Conservation (phyloP, 768 basidiomycete genomes). For the Megacollybia marginata region DNA sequence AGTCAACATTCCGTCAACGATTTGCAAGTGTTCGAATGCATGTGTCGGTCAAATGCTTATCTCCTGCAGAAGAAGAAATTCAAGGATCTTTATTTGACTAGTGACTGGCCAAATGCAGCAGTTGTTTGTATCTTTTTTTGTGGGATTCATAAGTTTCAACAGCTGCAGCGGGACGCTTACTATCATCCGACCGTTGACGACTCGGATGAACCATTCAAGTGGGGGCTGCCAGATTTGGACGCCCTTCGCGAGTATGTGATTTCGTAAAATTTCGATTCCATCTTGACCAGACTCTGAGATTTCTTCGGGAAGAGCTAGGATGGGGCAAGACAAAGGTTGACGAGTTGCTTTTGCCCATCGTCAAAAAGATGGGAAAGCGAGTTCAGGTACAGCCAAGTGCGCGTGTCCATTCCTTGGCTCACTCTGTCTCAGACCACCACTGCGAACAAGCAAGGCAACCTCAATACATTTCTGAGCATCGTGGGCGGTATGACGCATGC, state of each 20-base stretch:
- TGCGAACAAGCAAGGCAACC: conserved; percentile 68
- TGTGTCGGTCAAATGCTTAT: conserved; percentile 3
- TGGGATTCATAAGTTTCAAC: background rate
- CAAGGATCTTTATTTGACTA: conserved; percentile 69
- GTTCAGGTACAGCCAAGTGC: conserved; percentile 41
- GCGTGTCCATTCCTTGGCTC: conserved; percentile 7
- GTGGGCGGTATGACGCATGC: conserved; percentile 63
- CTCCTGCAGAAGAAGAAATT: conserved; percentile 77
- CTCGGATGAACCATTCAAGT: conserved; percentile 91
- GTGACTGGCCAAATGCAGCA: conserved; percentile 88
- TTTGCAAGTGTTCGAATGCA: conserved; percentile 52
- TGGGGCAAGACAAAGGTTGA: conserved; percentile 84
- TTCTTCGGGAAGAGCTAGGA: conserved; percentile 68
- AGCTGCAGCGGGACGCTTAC: conserved; percentile 78
- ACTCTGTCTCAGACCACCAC: conserved; percentile 28
- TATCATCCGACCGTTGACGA: conserved; percentile 86
- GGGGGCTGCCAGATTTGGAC: conserved; percentile 95
- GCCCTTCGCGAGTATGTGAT: conserved; percentile 68
- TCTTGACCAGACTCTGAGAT: conserved; percentile 30
- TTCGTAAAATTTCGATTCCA: no score
- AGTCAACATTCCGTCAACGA: conserved; percentile 70
- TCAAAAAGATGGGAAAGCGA: conserved; percentile 81
- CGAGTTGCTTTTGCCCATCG: conserved; percentile 85
- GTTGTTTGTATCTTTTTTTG: conserved; percentile 50
- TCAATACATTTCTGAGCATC: conserved; percentile 71